phyloP scores from a whole-genome alignment of 176 grass and related monocot genomes.

The Dactylis glomerata region DNA sequence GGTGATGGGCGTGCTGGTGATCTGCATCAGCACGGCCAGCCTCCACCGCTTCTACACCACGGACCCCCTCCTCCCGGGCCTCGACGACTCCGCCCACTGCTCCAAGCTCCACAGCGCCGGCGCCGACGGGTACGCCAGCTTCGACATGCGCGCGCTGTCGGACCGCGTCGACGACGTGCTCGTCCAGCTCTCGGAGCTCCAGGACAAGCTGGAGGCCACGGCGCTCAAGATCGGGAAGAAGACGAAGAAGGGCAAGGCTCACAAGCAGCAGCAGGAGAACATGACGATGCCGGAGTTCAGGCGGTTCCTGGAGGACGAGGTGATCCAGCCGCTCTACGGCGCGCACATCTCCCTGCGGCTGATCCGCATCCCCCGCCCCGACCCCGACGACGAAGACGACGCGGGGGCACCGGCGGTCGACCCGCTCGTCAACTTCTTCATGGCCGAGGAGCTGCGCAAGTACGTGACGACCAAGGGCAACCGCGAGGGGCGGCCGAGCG shows the following conservation, averaged over 20 bases:
- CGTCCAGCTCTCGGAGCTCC: slow-evolving; percentile 65
- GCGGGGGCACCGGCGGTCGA: neutral
- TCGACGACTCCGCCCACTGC: slow-evolving; percentile 23
- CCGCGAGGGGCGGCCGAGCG: slow-evolving; percentile 29
- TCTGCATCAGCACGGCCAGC: slow-evolving; percentile 74
- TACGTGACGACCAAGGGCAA: slow-evolving; percentile 59
- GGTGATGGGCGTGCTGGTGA: slow-evolving; percentile 59
- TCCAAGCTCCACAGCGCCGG: slow-evolving; percentile 35
- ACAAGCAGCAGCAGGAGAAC: slow-evolving; percentile 26
- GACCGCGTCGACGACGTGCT: slow-evolving; percentile 86
- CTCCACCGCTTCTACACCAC: slow-evolving; percentile 71
- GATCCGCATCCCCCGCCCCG: slow-evolving; percentile 57
- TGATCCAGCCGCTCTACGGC: slow-evolving; percentile 80
- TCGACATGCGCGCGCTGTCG: slow-evolving; percentile 68
- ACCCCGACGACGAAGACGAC: slow-evolving; percentile 6
- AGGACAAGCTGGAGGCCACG: slow-evolving; percentile 81
- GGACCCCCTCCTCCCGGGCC: slow-evolving; percentile 31
- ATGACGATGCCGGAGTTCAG: slow-evolving; percentile 64
- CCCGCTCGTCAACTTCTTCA: slow-evolving; percentile 69
- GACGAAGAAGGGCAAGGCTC: slow-evolving; percentile 36
- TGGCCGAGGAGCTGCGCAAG: slow-evolving; percentile 62
- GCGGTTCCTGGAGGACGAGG: slow-evolving; percentile 81
- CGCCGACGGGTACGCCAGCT: slow-evolving; percentile 45
- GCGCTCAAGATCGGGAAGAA: slow-evolving; percentile 51
- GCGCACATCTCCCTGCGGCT: slow-evolving; percentile 69